A percentile compares a stretch with the other conserved stretches of the same genome.
phyloP scores from a whole-genome alignment of 129 eudicot genomes.

The Centella asiatica region DNA sequence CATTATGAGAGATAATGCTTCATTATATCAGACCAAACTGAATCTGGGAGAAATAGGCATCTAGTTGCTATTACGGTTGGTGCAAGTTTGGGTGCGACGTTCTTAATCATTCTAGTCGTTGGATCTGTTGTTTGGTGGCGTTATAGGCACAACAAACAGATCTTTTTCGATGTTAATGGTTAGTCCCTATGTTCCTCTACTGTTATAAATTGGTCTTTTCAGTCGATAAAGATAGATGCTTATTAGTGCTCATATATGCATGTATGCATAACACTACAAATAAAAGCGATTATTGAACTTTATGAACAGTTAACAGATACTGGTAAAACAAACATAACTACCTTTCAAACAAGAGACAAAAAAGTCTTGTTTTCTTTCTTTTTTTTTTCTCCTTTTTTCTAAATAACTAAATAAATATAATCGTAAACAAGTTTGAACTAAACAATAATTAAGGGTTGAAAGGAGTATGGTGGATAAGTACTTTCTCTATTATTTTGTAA shows the following conservation, averaged over 20 bases:
- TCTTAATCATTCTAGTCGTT: slow-evolving; percentile 30
- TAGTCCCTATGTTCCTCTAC: slow-evolving; percentile 10
- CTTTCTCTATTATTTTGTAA: no score
- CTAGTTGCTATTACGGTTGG: slow-evolving; percentile 69
- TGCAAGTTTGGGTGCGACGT: slow-evolving; percentile 60
- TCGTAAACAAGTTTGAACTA: no score
- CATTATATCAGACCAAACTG: slow-evolving; percentile 38
- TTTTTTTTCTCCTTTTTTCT: no score
- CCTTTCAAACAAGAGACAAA: no score
- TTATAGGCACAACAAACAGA: slow-evolving; percentile 74
- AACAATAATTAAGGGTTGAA: no score
- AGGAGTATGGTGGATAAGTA: no score
- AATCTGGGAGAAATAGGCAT: slow-evolving; percentile 42
- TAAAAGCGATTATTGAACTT: not conserved
- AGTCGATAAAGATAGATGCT: not conserved
- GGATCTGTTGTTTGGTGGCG: slow-evolving; percentile 73
- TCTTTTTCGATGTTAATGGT: slow-evolving; percentile 94
- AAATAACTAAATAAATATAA: no score
- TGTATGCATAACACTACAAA: not conserved
- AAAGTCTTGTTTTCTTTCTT: no score
- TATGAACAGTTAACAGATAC: no score
- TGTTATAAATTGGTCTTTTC: not conserved
- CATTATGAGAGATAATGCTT: slow-evolving; percentile 1
- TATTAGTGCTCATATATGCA: not conserved
- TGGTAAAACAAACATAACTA: no score